A percentile compares a stretch with the other conserved stretches of the same genome.
Evolutionary conservation across 73 alveolate species (phyloP).

Genomic region (Symbiodinium pilosum): DNA sequence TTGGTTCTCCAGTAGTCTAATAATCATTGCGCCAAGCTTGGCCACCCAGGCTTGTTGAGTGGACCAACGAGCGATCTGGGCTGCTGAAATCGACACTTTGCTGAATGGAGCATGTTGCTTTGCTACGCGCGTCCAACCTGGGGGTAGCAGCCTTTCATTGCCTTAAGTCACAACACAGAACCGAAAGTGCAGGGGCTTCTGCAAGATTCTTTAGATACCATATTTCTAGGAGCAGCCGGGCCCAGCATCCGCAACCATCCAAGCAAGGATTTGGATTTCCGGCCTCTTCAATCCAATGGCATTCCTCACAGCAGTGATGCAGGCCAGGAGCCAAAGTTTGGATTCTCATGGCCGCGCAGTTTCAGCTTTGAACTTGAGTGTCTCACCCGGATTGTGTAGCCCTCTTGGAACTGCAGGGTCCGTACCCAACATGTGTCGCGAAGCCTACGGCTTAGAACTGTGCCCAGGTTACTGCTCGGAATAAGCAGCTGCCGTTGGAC

Average conservation of each 20-base stretch:
- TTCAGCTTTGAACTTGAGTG: not conserved
- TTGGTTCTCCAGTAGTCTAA: too few species aligned
- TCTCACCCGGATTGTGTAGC: not conserved
- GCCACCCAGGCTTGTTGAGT: slow-evolving; percentile 35
- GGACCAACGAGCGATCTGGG: slow-evolving; percentile 69
- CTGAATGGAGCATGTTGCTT: too few species aligned
- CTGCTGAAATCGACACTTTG: not conserved
- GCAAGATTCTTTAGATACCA: too few species aligned
- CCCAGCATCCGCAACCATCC: too few species aligned
- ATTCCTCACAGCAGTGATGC: slow-evolving; percentile 99
- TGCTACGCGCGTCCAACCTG: too few species aligned
- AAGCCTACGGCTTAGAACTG: not conserved
- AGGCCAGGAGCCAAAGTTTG: slow-evolving; percentile 95
- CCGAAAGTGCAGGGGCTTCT: too few species aligned
- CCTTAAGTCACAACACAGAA: too few species aligned
- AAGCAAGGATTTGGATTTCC: slow-evolving; percentile 49
- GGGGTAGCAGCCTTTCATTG: too few species aligned
- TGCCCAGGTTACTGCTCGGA: not conserved
- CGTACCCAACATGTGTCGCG: not conserved
- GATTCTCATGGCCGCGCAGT: slow-evolving; percentile 1
- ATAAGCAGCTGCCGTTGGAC: slow-evolving; percentile 71
- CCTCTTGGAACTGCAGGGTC: not conserved
- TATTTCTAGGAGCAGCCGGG: too few species aligned
- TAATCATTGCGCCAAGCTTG: too few species aligned
- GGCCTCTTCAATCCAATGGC: slow-evolving; percentile 99